A percentile compares a stretch with the other conserved stretches of the same genome.
Conservation (phyloP, 768 basidiomycete genomes). For the Royoungia palumana region DNA sequence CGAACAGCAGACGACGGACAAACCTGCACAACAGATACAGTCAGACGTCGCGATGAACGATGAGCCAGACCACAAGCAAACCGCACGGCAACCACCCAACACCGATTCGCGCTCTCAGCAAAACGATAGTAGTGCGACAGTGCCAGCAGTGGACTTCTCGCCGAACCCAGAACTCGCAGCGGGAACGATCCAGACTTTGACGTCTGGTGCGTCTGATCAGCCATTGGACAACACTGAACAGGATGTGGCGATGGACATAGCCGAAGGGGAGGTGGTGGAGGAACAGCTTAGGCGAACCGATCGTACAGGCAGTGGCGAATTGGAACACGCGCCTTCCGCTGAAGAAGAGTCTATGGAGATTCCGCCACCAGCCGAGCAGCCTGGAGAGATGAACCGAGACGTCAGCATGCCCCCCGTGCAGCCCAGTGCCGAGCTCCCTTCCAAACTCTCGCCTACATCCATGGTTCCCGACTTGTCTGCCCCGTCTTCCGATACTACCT, state of each 20-base stretch:
- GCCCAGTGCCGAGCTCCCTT: constrained; percentile 8
- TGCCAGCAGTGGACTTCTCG: background rate
- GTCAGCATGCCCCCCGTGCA: constrained; percentile 23
- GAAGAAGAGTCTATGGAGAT: constrained; percentile 7
- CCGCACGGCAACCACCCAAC: background rate
- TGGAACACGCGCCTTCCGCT: background rate
- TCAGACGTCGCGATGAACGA: constrained; percentile 21
- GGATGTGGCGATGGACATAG: constrained; percentile 24
- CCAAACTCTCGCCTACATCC: constrained; percentile 9
- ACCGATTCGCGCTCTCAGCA: constrained; percentile 1
- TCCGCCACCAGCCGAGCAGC: constrained; percentile 12
- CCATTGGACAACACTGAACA: constrained; percentile 20
- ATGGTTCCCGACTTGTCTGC: constrained; percentile 12
- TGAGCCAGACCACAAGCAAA: constrained; percentile 15
- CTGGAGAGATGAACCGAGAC: constrained; percentile 18
- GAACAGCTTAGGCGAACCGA: constrained; percentile 11
- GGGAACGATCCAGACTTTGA: background rate
- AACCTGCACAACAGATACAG: background rate
- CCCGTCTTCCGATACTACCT: constrained; percentile 2
- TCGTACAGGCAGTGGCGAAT: constrained; percentile 2
- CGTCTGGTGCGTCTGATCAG: constrained; percentile 19
- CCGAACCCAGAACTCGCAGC: constrained; percentile 12
- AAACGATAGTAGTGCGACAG: background rate
- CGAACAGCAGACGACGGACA: constrained; percentile 10
- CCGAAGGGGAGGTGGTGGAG: constrained; percentile 15